A percentile compares a stretch with the other conserved stretches of the same genome.
Conservation (phyloP, 768 basidiomycete genomes). For the Termitomyces sp. region DNA sequence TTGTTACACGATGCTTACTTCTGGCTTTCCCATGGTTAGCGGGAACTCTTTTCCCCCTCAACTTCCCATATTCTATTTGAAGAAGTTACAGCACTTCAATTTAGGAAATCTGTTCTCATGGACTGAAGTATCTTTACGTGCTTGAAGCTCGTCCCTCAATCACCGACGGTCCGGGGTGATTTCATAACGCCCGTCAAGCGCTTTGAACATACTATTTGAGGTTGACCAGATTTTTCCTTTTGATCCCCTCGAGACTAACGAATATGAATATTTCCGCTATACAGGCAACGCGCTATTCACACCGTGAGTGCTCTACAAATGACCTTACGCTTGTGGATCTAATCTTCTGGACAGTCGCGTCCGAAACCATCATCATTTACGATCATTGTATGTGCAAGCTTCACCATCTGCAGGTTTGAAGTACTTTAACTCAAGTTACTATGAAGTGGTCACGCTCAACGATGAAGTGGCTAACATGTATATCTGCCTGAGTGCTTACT, state of each 20-base stretch:
- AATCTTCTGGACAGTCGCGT: constrained; percentile 34
- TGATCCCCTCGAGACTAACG: constrained; percentile 1
- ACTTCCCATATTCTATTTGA: not conserved
- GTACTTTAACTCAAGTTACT: not conserved
- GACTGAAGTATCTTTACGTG: not conserved
- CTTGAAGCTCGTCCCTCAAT: not conserved
- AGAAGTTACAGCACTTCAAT: not conserved
- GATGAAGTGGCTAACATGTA: constrained; percentile 37
- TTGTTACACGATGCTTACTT: not conserved
- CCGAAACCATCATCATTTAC: constrained; percentile 45
- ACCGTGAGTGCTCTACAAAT: constrained; percentile 26
- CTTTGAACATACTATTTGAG: not conserved
- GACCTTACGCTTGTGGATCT: not conserved
- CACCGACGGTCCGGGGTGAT: not conserved
- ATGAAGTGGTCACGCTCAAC: constrained; percentile 44
- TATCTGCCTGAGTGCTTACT: not conserved
- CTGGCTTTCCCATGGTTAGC: not conserved
- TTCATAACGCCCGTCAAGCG: not conserved
- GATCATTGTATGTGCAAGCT: constrained; percentile 42
- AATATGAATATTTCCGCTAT: constrained; percentile 19
- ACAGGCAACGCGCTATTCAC: constrained; percentile 36
- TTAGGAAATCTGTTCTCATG: not conserved
- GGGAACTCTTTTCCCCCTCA: not conserved
- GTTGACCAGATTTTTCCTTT: not conserved
- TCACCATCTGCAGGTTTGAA: not conserved